Base-by-base conservation (phyloP, 169 alveolate species). In the Plasmodium vinckei region DNA sequence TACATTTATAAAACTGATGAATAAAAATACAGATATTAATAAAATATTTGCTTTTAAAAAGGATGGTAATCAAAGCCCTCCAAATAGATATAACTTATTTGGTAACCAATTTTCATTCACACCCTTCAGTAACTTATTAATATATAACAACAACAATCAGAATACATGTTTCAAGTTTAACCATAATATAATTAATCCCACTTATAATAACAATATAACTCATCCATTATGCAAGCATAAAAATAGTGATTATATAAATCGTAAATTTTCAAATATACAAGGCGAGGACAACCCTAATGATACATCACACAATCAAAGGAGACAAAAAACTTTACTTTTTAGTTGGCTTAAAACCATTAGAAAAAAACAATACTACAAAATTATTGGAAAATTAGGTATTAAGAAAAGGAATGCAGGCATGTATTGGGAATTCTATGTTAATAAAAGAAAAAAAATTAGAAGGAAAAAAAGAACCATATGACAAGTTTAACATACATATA, bases 331-430 rank as follows among this genome's bases (percentile, higher is more conserved):
- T n/a, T 49, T 82, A 15, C 39, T 23, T 19, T 82, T 82, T 82
- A 82, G 90, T 42, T 82, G 90, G 90, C 61, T 82, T 46, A 82
- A 82, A 69, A 82, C 5, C 68, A 46, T 92, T 56, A 87, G 96
- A 27, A 88, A 93, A 47, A 92, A 92, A 51, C 96, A 93, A 69
- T 92, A 89, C 73, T 89, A 88, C 51, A 87, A 87, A 23, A 93
- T 93, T 33, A 90, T 93, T 6, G 96, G 96, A 13, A 93, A 93
- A 56, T 68, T 93, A n/a, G 96, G 96, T 33, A 87, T 93, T 21
- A 87, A 90, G 75, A 93, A 93, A 88, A 84, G 79, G 59, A 94
- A 93, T 63, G 96, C 96, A 25, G 96, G 96, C 25, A 88, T 92
- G 87, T 94, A 92, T 64, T 94, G 96, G 95, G 92, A 77, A 54